Evolutionary conservation across 108 stramenopile genomes (phyloP).

Genomic region (Cylindrotheca fusiformis): DNA sequence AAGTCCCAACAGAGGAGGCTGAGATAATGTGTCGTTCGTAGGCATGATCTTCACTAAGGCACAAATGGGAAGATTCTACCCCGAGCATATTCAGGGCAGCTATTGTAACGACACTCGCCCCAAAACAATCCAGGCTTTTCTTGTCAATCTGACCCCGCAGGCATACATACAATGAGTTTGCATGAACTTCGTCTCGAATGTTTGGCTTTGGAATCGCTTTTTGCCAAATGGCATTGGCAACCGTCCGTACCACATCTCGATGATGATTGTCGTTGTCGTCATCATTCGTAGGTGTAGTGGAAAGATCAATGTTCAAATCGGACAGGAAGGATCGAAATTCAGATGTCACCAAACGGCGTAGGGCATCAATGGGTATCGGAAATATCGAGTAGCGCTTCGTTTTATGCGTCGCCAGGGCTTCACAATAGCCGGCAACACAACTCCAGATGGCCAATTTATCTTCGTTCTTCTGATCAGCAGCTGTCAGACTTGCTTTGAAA

Average conservation of each 20-base stretch:
- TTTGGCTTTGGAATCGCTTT: slow-evolving; percentile 33
- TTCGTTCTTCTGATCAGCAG: not conserved
- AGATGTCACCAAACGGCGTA: slow-evolving; percentile 28
- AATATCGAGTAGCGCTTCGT: slow-evolving; percentile 38
- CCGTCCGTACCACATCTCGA: slow-evolving; percentile 34
- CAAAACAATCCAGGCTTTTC: slow-evolving; percentile 64
- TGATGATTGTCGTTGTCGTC: slow-evolving; percentile 14
- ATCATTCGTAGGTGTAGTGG: not conserved
- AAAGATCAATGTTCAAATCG: not conserved
- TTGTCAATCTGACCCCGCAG: slow-evolving; percentile 51
- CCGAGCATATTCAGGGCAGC: slow-evolving; percentile 46
- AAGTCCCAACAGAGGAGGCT: slow-evolving; percentile 27
- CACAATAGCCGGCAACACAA: slow-evolving; percentile 55
- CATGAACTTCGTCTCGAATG: slow-evolving; percentile 56
- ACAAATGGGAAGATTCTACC: slow-evolving; percentile 19
- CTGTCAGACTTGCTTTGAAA: slow-evolving; percentile 10
- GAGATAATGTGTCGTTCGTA: slow-evolving; percentile 44
- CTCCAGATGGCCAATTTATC: slow-evolving; percentile 53
- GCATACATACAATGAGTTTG: slow-evolving; percentile 56
- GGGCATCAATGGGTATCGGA: slow-evolving; percentile 44
- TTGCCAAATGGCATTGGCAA: slow-evolving; percentile 55
- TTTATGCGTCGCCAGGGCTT: slow-evolving; percentile 58
- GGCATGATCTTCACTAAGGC: slow-evolving; percentile 64
- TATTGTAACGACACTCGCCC: slow-evolving; percentile 42
- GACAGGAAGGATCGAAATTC: slow-evolving; percentile 32